Evolutionary conservation across 495 filamentous ascomycete genomes (phyloP).

Genomic region (Penicillium lagena): DNA sequence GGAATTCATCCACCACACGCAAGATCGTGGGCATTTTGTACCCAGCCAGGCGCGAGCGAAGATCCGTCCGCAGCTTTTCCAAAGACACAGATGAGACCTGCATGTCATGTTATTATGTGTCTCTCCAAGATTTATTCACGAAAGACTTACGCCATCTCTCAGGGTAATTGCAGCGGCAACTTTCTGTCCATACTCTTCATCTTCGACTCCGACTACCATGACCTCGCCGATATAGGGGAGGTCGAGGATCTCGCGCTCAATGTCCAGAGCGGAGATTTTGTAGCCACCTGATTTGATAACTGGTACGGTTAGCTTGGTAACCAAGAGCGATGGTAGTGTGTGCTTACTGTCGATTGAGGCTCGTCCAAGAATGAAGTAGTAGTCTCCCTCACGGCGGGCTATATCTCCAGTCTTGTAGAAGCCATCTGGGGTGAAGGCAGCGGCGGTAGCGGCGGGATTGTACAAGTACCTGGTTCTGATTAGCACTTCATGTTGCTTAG

Average conservation of each 20-base stretch:
- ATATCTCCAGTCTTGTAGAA: conserved; percentile 34
- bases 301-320: too few species aligned
- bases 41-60: conserved; percentile 19
- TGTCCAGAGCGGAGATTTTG: conserved; percentile 36
- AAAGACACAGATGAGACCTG: conserved; percentile 2
- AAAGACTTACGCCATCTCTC: conserved; percentile 4
- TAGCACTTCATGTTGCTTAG: not conserved
- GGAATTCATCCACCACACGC: conserved; percentile 12
- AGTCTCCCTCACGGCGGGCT: conserved; percentile 21
- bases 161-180: conserved; percentile 15
- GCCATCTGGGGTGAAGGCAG: conserved; percentile 13
- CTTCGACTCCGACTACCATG: conserved; percentile 33
- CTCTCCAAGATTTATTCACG: not conserved
- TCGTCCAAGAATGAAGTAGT: conserved; percentile 33
- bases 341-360: conserved; percentile 21
- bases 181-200: conserved; percentile 32
- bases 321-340: too few species aligned
- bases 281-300: conserved; percentile 38
- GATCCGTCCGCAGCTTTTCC: conserved; percentile 20
- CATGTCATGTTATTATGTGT: conserved; percentile 4
- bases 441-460: not conserved
- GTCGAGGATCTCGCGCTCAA: conserved; percentile 30
- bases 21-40: conserved; percentile 35
- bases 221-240: conserved; percentile 31
- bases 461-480: too few species aligned